phyloP scores from a whole-genome alignment of 2,329 filamentous ascomycete genomes.

The Fusarium hostae region DNA sequence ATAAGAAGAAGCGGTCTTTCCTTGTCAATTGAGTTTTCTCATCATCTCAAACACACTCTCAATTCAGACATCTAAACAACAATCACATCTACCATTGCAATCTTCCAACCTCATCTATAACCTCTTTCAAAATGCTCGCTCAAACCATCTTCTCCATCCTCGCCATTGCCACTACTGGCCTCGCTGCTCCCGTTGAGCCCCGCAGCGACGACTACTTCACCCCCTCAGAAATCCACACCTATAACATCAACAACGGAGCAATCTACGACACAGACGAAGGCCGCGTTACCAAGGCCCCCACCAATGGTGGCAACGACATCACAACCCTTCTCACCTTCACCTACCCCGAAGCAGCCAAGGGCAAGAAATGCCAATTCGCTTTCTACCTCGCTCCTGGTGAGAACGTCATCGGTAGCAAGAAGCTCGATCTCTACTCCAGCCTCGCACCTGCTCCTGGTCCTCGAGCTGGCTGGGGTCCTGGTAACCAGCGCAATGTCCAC shows the following conservation, averaged over 20 bases:
- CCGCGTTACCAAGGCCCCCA: not conserved
- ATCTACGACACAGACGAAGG: not conserved
- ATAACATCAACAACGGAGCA: constrained; percentile 1
- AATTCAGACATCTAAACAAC: not conserved
- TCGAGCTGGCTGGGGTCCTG: not conserved
- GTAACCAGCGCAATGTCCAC: not conserved
- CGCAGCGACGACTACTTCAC: not conserved
- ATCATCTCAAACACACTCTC: not conserved
- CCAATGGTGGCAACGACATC: constrained; percentile 1
- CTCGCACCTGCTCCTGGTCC: not conserved
- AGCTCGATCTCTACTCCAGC: not conserved
- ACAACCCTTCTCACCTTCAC: constrained; percentile 2
- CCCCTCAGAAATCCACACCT: not conserved
- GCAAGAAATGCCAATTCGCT: not conserved
- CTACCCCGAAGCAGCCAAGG: not conserved
- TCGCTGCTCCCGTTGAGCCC: not conserved
- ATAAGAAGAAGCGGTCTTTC: not conserved
- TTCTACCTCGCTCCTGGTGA: not conserved
- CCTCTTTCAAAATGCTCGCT: not conserved
- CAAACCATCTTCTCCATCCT: not conserved
- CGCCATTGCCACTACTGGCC: not conserved
- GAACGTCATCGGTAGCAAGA: not conserved
- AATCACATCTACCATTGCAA: not conserved
- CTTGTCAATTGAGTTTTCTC: not conserved
- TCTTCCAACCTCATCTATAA: not conserved